Base-by-base conservation (phyloP, 164 flowering plant genomes). In the Platanus orientalis region DNA sequence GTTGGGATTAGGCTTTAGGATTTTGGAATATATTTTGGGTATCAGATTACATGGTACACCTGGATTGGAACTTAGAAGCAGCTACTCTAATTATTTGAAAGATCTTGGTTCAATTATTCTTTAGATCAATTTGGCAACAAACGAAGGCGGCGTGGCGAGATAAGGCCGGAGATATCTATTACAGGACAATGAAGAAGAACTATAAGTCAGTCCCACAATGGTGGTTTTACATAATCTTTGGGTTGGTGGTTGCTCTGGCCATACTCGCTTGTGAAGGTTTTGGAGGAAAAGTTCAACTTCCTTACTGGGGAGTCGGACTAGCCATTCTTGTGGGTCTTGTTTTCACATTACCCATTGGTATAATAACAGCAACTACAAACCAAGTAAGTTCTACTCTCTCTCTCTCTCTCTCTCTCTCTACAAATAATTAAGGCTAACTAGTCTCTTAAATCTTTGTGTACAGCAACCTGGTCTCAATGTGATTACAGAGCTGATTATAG, bases 241-340 rank as follows among this genome's bases (percentile, higher is more conserved):
- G 70, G 0, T 17, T 70, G 7, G 63, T 65, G 0, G 21, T 69
- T 13, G 76, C 49, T 1, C 58, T 80, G 13, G 63, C 86, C 17
- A 23, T 83, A 29, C n/a, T 79, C 45, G 62, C 84, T 26, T 78
- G 80, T 42, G 83, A 78, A 69, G 80, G 80, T 4, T 79, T 79
- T 47, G 71, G 64, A 3, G 57, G 63, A 29, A 79, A 81, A 44
- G 28, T 85, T 32, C 91, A 83, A 57, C 79, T 85, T 28, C 91
- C 91, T 19, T 85, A 69, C 60, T 85, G 91, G 91, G 88, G 91
- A 28, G 64, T 86, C 57, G 47, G 82, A 1, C 57, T 83, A 11
- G 82, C 85, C 1, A 45, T 68, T 34, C 66, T 20, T 4, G 10
- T 83, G 50, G 86, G 84, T 19, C 23, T 80, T 1, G 13, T 75